phyloP scores from a whole-genome alignment of 805 yeast species.

The Yamadazyma phyllophila region DNA sequence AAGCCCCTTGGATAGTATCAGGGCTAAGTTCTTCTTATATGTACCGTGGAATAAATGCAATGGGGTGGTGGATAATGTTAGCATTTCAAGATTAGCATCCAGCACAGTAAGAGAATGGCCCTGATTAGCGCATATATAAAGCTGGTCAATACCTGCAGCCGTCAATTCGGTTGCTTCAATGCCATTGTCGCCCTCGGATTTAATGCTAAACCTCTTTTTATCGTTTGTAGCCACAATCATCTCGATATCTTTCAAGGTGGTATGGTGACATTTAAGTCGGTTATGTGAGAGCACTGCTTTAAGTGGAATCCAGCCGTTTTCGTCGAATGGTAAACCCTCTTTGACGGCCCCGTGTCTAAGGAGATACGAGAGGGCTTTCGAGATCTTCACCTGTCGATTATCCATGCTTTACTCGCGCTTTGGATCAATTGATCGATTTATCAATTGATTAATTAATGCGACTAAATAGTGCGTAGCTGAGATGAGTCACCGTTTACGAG shows the following conservation, averaged over 20 bases:
- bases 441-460: not conserved
- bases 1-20: conserved; percentile 40
- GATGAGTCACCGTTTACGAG: not conserved
- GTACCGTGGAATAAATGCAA: conserved; percentile 78
- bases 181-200: conserved; percentile 20
- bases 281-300: conserved; percentile 53
- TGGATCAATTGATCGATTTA: no score
- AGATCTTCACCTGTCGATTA: conserved; percentile 52
- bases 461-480: not conserved
- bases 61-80: conserved; percentile 47
- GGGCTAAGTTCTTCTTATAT: conserved; percentile 46
- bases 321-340: conserved; percentile 63
- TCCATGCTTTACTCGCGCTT: no score
- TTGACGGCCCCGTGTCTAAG: conserved; percentile 83
- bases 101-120: conserved; percentile 72
- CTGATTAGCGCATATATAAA: conserved; percentile 78
- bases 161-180: no score
- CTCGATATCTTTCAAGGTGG: conserved; percentile 56
- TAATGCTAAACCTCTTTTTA: conserved; percentile 67
- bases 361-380: conserved; percentile 72
- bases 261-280: conserved; percentile 53
- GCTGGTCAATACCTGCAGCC: not conserved
- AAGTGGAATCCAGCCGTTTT: conserved; percentile 63
- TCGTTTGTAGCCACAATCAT: conserved; percentile 62
- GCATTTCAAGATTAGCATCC: conserved; percentile 39